phyloP scores from a whole-genome alignment of 306 rosid species.

The Cajanus cajan region DNA sequence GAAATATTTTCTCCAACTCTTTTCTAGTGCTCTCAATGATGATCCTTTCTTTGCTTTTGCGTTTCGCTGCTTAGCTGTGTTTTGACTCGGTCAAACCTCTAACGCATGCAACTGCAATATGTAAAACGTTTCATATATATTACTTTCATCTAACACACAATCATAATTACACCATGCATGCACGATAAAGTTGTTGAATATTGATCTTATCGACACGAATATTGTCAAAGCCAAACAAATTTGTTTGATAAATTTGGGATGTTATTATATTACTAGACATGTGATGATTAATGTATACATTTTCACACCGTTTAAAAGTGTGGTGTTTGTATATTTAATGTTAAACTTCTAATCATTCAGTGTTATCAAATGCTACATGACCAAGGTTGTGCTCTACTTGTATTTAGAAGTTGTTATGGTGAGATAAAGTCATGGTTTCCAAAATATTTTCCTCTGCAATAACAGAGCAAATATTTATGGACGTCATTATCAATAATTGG shows the following conservation, averaged over 20 bases:
- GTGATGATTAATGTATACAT: neutral
- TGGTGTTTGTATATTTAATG: neutral
- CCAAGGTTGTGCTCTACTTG: neutral
- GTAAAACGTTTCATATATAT: slow-evolving; percentile 11
- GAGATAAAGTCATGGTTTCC: neutral
- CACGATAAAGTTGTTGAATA: neutral
- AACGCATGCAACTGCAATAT: slow-evolving; percentile 12
- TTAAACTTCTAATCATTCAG: slow-evolving; percentile 5
- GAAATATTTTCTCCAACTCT: neutral
- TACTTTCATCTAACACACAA: slow-evolving; percentile 24
- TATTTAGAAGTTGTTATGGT: neutral
- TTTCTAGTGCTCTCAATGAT: slow-evolving; percentile 11
- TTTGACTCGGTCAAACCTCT: slow-evolving; percentile 19
- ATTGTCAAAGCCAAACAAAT: neutral
- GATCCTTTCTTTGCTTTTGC: slow-evolving; percentile 10
- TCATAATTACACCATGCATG: slow-evolving; percentile 15
- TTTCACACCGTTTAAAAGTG: neutral
- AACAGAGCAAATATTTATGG: slow-evolving; percentile 22
- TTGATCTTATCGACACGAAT: neutral
- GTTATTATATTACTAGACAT: neutral
- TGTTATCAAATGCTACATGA: slow-evolving; percentile 7
- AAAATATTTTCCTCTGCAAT: slow-evolving; percentile 15
- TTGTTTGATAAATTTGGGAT: neutral
- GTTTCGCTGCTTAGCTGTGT: neutral
- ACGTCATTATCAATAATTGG: slow-evolving; percentile 19